Evolutionary conservation across 345 rosid species (phyloP).

Genomic region (Melastoma malabathricum): DNA sequence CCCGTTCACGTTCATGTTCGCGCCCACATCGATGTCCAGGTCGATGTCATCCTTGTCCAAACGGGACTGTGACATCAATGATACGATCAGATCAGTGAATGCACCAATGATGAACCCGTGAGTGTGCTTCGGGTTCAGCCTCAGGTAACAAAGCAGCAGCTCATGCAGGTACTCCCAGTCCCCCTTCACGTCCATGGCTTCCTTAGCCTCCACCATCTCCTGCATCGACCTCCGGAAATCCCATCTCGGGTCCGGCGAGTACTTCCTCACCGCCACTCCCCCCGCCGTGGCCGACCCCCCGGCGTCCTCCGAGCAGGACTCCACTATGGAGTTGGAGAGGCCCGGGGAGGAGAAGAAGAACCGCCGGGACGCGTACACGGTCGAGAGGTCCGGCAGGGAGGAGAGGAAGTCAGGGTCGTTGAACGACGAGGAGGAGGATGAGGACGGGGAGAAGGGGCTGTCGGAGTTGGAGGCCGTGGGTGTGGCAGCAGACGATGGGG

Average conservation of each 20-base stretch:
- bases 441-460: conserved; percentile 11
- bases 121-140: conserved; percentile 50
- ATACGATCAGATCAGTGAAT: conserved; percentile 52
- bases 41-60: too few species aligned
- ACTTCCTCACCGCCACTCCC: conserved; percentile 46
- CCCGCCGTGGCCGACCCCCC: conserved; percentile 9
- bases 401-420: conserved; percentile 12
- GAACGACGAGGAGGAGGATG: conserved; percentile 24
- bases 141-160: conserved; percentile 57
- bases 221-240: conserved; percentile 81
- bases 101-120: conserved; percentile 67
- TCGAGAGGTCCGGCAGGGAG: conserved; percentile 42
- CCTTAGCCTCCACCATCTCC: conserved; percentile 82
- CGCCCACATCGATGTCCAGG: too few species aligned
- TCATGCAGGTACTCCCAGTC: conserved; percentile 67
- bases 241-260: conserved; percentile 59
- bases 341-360: conserved; percentile 93
- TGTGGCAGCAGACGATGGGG: conserved; percentile 22
- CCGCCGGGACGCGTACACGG: conserved; percentile 74
- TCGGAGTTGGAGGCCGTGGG: neutral
- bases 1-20: too few species aligned
- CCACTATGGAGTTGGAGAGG: conserved; percentile 69
- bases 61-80: conserved; percentile 17
- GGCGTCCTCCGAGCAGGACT: conserved; percentile 18
- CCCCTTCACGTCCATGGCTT: conserved; percentile 22